phyloP scores from a whole-genome alignment of 1,284 basidiomycete genomes.

The Apiotrichum sp. region DNA sequence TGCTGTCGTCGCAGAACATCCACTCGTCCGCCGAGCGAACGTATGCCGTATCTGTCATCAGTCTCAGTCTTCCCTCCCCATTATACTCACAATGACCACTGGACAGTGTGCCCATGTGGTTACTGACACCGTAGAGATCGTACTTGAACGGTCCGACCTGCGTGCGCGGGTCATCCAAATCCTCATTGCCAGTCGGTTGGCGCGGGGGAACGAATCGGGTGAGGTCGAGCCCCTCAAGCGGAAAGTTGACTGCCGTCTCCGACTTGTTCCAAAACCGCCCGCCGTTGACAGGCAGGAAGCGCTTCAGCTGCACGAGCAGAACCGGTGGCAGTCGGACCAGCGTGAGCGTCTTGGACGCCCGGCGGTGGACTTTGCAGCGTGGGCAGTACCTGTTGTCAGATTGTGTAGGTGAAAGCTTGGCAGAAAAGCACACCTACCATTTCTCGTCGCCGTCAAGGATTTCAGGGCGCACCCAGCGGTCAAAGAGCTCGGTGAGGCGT shows the following conservation, averaged over 20 bases:
- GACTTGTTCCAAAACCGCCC: constrained; percentile 86
- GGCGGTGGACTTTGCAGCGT: constrained; percentile 76
- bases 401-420: too few species aligned
- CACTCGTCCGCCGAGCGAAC: constrained; percentile 69
- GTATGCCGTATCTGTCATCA: constrained; percentile 70
- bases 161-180: constrained; percentile 63
- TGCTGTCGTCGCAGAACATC: constrained; percentile 83
- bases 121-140: constrained; percentile 82
- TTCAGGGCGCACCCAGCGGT: constrained; percentile 86
- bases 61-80: background rate
- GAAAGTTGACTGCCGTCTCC: constrained; percentile 84
- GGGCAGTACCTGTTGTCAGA: constrained; percentile 70
- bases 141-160: constrained; percentile 80
- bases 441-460: constrained; percentile 89
- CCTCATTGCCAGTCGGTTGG: constrained; percentile 56
- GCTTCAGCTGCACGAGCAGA: constrained; percentile 90
- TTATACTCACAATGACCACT: constrained; percentile 73
- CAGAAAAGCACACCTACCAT: constrained; percentile 58
- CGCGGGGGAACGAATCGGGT: constrained; percentile 84
- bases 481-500: constrained; percentile 72
- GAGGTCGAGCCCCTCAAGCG: constrained; percentile 72
- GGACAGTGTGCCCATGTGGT: constrained; percentile 83
- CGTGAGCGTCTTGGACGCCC: constrained; percentile 78
- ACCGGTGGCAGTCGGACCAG: constrained; percentile 86
- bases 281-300: constrained; percentile 80